Evolutionary conservation across 306 rosid genomes (phyloP), one percentile per base, ranked within the genome.

Genomic region (Oxytropis ochrocephala): DNA sequence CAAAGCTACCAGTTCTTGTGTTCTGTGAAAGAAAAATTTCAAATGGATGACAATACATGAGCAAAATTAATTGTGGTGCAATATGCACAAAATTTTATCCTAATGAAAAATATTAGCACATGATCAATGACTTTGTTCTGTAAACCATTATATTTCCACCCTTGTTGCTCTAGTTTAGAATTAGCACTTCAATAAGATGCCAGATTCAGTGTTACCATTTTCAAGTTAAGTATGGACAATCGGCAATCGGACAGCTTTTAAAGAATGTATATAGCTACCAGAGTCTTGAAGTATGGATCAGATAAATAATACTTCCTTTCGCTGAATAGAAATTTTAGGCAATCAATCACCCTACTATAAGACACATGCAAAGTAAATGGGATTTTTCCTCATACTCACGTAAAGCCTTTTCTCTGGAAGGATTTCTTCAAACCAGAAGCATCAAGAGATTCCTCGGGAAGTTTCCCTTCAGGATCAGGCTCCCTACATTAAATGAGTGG

Each of bases 391-490:
- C 80, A 78, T 74, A 87, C 97, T 94, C 84, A 88, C 96, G 86
- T 77, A 43, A 94, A 91, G 78, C 95, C 97, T 87, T 87, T 91
- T 77, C 85, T 78, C 59, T 68, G 84, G 75, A 94, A 91, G 84
- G 82, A 71, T 75, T 65, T 85, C 87, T 89, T 94, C 82, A 91
- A 80, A 81, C 80, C 86, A 68, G 83, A 83, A 84, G 95, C 97
- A 77, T 75, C 75, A 14, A 91, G 84, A 68, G 91, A 72, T 85
- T 94, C 99, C 78, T 81, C 86, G 32, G 97, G 99, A 75, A 94
- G 97, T 77, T 80, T 87, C 38, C 96, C 97, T 83, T 89, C 99
- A 16, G 88, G 95, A 79, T 91, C 97, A 67, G 89, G 83, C 81
- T 65, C 85, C 88, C 99, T 94, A 35, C 73, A 70, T 60, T 21